A percentile compares a stretch with the other conserved stretches of the same genome.
These are phyloP conservation scores for Poronia punctata DNA, from an alignment of 495 filamentous ascomycete species.

Conservation along the genomic window DNA sequence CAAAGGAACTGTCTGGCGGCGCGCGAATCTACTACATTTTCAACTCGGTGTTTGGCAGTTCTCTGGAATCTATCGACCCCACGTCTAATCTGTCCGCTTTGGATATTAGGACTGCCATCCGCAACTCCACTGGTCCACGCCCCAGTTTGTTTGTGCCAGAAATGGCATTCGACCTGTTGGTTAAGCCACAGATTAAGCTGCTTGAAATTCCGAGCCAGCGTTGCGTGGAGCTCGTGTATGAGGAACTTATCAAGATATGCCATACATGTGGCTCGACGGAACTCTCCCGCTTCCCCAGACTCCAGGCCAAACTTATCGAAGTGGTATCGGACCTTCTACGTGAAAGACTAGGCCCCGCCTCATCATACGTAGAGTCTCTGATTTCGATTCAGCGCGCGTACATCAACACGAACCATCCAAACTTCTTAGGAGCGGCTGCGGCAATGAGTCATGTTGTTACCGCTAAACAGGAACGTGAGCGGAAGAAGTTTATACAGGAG, in stretches of 20 bases:
- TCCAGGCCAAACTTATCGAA: constrained; percentile 96
- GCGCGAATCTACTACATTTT: constrained; percentile 99
- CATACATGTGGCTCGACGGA: constrained; percentile 97
- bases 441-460: constrained; percentile 95
- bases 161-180: constrained; percentile 92
- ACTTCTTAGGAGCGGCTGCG: constrained; percentile 95
- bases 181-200: constrained; percentile 97
- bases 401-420: constrained; percentile 99
- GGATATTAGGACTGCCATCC: constrained; percentile 97
- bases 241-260: constrained; percentile 98
- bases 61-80: constrained; percentile 90
- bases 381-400: constrained; percentile 97
- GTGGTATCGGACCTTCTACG: constrained; percentile 94
- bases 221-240: constrained; percentile 96
- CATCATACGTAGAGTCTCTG: constrained; percentile 86
- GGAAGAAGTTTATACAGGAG: constrained; percentile 69
- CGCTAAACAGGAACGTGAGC: constrained; percentile 87
- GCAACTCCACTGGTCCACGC: constrained; percentile 94
- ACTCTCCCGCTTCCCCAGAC: constrained; percentile 79
- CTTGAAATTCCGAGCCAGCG: constrained; percentile 92
- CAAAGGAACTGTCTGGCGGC: constrained; percentile 94
- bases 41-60: constrained; percentile 98
- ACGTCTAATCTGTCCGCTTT: constrained; percentile 88
- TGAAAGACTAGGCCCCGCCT: constrained; percentile 83
- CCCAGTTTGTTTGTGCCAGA: constrained; percentile 96